Evolutionary conservation across 2,329 filamentous ascomycete genomes (phyloP), one percentile per base, ranked within the genome.

Genomic region (Penicillium occitanis): DNA sequence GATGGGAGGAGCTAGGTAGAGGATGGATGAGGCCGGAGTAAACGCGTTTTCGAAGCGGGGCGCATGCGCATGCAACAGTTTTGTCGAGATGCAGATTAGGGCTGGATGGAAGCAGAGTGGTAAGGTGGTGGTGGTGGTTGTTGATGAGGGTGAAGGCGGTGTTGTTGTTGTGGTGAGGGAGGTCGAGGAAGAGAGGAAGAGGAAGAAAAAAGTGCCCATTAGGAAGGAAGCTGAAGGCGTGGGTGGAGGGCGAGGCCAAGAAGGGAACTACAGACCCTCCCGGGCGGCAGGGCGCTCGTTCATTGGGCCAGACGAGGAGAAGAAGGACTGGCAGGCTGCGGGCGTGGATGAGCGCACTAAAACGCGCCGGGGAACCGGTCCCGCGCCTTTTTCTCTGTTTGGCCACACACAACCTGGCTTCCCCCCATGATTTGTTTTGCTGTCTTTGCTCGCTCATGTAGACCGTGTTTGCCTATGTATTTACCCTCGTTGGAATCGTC

Each of bases 251-350:
- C 72, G 72, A 73, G 77, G 73, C 63, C 60, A 77, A 76, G 57
- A 73, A 74, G 66, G 72, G 55, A 63, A 62, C 53, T 72, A 46
- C 67, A 64, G 63, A 57, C 62, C 67, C 61, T 63, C 57, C 65
- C 70, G 69, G 73, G 71, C 50, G 50, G 71, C 72, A 74, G 72
- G 72, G 68, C 68, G 69, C 66, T 69, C 63, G 55, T 65, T 78
- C 73, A 78, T 78, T 78, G 76, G 76, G 46, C 69, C 70, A 76
- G 72, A 74, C 70, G 75, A 78, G 76, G 76, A 76, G 75, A 71
- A 68, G 72, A 71, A 71, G 65, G 67, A 30, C 51, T 66, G 51
- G 14, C 53, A 50, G 44, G 3, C 22, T 48, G 25, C 28, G 33
- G 53, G 33, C 53, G 53, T 40, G 51, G 51, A 55, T 55, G 30